Conservation (phyloP, 164 flowering plant species). For the Dillenia turbinata region DNA sequence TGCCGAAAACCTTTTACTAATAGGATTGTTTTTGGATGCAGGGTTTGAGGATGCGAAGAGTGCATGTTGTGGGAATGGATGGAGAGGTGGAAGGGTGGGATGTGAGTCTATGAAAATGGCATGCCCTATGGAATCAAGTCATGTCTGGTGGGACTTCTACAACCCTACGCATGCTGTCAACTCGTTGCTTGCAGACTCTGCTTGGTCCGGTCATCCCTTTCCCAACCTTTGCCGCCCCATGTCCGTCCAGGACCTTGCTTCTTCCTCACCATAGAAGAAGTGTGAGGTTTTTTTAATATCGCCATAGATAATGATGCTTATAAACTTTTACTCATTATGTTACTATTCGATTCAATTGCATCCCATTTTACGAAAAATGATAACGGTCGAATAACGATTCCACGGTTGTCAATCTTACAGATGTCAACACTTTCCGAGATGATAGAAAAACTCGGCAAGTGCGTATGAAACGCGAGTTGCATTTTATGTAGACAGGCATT, state of each 20-base stretch:
- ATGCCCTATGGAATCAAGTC: slow-evolving; percentile 30
- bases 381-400: too few species aligned
- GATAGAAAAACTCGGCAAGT: too few species aligned
- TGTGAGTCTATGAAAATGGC: slow-evolving; percentile 45
- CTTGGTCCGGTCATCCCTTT: slow-evolving; percentile 51
- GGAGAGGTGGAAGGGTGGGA: slow-evolving; percentile 42
- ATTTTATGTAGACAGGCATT: too few species aligned
- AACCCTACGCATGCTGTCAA: slow-evolving; percentile 58
- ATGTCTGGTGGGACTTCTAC: slow-evolving; percentile 81
- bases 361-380: too few species aligned
- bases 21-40: slow-evolving; percentile 11
- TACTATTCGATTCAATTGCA: too few species aligned
- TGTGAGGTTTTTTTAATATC: too few species aligned
- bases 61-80: slow-evolving; percentile 68
- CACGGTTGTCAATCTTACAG: too few species aligned
- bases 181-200: slow-evolving; percentile 54
- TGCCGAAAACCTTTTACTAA: background rate
- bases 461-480: too few species aligned
- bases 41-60: slow-evolving; percentile 46
- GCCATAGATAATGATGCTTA: too few species aligned
- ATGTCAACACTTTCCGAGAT: too few species aligned
- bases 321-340: too few species aligned
- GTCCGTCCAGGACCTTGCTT: slow-evolving; percentile 27
- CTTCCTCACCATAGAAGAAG: background rate
- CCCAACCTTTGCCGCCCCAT: slow-evolving; percentile 42